Percentiles rank a stretch among this genome's conserved stretches.
phyloP scores from a whole-genome alignment of 2,329 filamentous ascomycete species.

The Talaromyces atroroseus region DNA sequence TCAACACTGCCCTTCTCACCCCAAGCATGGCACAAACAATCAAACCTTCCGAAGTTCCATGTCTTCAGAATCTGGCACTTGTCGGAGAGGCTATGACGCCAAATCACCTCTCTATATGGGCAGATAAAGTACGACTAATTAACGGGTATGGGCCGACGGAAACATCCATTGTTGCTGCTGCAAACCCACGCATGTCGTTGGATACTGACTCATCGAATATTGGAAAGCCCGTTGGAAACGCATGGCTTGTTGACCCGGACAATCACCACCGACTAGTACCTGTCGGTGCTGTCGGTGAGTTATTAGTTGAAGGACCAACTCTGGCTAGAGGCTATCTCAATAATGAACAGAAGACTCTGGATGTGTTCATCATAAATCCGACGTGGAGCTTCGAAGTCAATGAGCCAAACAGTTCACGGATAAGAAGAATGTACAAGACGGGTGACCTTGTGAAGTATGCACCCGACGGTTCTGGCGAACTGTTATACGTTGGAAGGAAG shows the following conservation, averaged over 20 bases:
- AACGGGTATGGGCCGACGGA: conserved; percentile 14
- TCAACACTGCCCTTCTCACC: conserved; percentile 55
- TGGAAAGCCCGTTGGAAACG: conserved; percentile 33
- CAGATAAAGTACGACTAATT: conserved; percentile 4
- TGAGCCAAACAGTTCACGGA: conserved; percentile 22
- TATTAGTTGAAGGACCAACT: conserved; percentile 39
- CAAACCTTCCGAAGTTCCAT: conserved; percentile 21
- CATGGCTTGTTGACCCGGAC: conserved; percentile 44
- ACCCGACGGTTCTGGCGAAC: conserved; percentile 31
- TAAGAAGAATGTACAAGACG: conserved; percentile 34
- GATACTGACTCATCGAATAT: conserved; percentile 27
- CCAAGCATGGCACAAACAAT: conserved; percentile 51
- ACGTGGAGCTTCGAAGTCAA: conserved; percentile 35
- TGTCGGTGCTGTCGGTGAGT: conserved; percentile 35
- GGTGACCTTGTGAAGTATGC: conserved; percentile 31
- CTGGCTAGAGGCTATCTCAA: conserved; percentile 43
- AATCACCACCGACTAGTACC: conserved; percentile 39
- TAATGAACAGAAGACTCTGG: conserved; percentile 33
- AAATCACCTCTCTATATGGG: conserved; percentile 22
- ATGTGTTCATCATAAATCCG: conserved; percentile 34
- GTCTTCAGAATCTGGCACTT: conserved; percentile 37
- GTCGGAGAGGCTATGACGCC: conserved; percentile 39
- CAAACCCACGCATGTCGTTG: conserved; percentile 4
- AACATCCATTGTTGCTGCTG: conserved; percentile 12
- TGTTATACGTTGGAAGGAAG: conserved; percentile 28